Conservation (phyloP, 768 basidiomycete genomes). For the Serendipita sp. region DNA sequence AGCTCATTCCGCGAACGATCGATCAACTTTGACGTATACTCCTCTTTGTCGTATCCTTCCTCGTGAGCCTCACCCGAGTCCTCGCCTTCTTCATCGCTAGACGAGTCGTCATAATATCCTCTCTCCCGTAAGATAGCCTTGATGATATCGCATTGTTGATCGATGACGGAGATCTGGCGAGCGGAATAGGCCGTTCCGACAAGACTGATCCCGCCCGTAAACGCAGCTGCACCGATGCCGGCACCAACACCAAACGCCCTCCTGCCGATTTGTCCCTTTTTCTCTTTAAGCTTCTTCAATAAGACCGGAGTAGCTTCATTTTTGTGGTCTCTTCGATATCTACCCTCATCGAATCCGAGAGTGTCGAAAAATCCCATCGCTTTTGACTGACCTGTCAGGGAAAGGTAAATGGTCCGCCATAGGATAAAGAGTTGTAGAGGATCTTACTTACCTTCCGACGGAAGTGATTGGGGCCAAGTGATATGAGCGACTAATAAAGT, state of each 20-base stretch:
- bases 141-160: slow-evolving; percentile 17
- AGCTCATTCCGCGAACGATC: too few relatives aligned
- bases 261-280: background rate
- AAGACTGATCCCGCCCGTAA: too few relatives aligned
- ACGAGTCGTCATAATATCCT: background rate
- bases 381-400: background rate
- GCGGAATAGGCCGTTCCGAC: slow-evolving; percentile 9
- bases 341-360: background rate
- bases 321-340: background rate
- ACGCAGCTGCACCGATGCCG: too few relatives aligned
- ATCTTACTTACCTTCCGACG: too few relatives aligned
- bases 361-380: background rate
- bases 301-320: background rate
- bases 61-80: too few relatives aligned
- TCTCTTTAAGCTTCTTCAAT: background rate
- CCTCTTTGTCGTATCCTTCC: too few relatives aligned
- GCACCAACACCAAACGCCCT: background rate
- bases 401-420: too few relatives aligned
- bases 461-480: too few relatives aligned
- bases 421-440: too few relatives aligned
- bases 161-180: slow-evolving; percentile 37
- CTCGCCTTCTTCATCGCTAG: too few relatives aligned
- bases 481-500: too few relatives aligned
- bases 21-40: too few relatives aligned
- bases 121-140: background rate